Base-by-base conservation (phyloP, 164 flowering plant genomes). In the Tinospora cordifolia region DNA sequence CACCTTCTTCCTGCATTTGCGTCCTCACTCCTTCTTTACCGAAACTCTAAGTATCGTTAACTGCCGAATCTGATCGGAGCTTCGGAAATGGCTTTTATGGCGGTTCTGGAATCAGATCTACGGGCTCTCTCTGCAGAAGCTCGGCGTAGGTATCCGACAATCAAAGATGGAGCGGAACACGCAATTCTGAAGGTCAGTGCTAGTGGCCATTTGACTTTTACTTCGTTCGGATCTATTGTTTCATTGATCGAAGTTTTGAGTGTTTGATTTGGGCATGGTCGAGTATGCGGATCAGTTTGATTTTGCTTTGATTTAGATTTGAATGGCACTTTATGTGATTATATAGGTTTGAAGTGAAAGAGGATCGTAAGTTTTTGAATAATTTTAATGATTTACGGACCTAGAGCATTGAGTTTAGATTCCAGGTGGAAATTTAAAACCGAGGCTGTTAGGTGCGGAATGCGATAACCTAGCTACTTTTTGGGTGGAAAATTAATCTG, bases 101-200 rank as follows among this genome's bases (percentile, higher is more conserved):
- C 98, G 11, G 97, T 84, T 59, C 80, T 94, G 64, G 98, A 94
- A 69, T 83, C 97, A 34, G 98, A 94, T 89, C 96, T 94, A 38
- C 92, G 97, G 60, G 93, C 97, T 30, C 88, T 94, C 69, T 94
- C 96, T 26, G 81, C 88, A 26, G 98, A 94, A 77, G 97, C 98
- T 75, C 96, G 98, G 66, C 93, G 98, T 34, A 80, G 87, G 69
- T 87, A 87, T 65, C 99, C 99, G 30, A 82, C 91, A 22, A 81
- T 94, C 74, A 94, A 94, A 69, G 99, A 94, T 74, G 99, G 85
- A 13, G 97, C 99, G 0, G 99, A 94, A 68, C 97, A 90, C 78
- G 99, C 97, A 11, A 89, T 94, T 19, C 40, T 90, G 22, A 94
- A 94, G 97, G 99, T 90, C 36, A 41, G 65, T 17, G 22, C 66